Evolutionary conservation across 139 green algal species (phyloP).

Genomic region (Chlorella sp.): DNA sequence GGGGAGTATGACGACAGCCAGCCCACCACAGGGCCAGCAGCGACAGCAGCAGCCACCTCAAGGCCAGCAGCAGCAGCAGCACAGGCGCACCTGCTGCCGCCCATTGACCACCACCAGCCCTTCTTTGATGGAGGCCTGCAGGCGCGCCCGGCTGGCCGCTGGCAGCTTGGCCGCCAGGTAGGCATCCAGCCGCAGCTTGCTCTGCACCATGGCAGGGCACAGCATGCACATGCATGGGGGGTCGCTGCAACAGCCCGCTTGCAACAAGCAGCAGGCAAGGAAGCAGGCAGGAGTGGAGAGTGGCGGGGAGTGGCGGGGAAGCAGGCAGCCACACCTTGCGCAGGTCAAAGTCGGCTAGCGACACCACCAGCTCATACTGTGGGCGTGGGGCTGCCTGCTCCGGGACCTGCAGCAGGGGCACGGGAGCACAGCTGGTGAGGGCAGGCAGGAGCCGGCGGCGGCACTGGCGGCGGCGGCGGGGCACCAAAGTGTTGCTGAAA

Average conservation of each 20-base stretch:
- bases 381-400: not conserved
- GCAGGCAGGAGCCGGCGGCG: not conserved
- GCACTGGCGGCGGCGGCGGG: not conserved
- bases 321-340: not conserved
- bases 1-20: too few relatives aligned
- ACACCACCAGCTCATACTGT: constrained; percentile 18
- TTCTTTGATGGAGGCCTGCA: constrained; percentile 68
- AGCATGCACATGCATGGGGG: too few relatives aligned
- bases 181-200: constrained; percentile 61
- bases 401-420: not conserved
- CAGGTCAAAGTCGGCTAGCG: not conserved
- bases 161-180: constrained; percentile 59
- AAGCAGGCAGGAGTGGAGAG: not conserved
- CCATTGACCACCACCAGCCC: constrained; percentile 77
- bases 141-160: constrained; percentile 62
- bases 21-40: too few relatives aligned
- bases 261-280: not conserved
- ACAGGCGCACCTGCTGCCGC: not conserved
- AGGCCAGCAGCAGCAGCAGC: not conserved
- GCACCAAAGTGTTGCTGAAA: not conserved
- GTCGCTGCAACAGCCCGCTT: too few relatives aligned
- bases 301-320: not conserved
- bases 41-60: too few relatives aligned
- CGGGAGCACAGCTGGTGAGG: not conserved
- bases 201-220: not conserved